Conservation (phyloP, 148 eudicot species). For the Silene conica region DNA sequence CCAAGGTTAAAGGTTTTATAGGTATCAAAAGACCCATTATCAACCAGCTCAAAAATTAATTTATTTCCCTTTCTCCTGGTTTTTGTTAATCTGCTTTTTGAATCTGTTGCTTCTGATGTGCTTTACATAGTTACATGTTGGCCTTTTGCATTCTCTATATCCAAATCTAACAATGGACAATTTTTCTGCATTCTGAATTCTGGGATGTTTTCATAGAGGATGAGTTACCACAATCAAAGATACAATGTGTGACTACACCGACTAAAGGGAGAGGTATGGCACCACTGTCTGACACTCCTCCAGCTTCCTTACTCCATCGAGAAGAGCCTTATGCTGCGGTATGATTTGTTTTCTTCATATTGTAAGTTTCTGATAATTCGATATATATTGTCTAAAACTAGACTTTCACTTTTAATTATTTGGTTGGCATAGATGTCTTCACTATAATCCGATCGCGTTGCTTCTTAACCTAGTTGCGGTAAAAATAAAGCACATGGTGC, state of each 20-base stretch:
- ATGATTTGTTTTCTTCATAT: slow-evolving; percentile 20
- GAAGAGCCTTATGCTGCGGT: slow-evolving; percentile 97
- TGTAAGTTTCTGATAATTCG: not conserved
- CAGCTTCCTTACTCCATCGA: slow-evolving; percentile 56
- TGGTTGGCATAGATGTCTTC: not conserved
- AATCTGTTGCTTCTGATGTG: not conserved
- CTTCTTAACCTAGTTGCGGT: not conserved
- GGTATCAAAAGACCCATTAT: too few relatives aligned
- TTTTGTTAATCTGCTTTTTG: too few relatives aligned
- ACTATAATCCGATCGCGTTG: too few relatives aligned
- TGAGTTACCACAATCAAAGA: slow-evolving; percentile 39
- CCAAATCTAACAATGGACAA: not conserved
- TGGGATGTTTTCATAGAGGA: slow-evolving; percentile 34
- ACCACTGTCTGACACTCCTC: slow-evolving; percentile 45
- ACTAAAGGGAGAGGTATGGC: slow-evolving; percentile 83
- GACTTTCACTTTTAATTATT: not conserved
- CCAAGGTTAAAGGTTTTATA: too few relatives aligned
- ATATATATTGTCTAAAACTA: not conserved
- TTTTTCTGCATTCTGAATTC: not conserved
- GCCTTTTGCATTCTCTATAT: not conserved
- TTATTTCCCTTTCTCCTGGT: too few relatives aligned
- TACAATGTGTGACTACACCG: slow-evolving; percentile 52
- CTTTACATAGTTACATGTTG: not conserved
- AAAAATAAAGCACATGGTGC: not conserved
- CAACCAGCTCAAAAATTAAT: too few relatives aligned